Percentiles rank a stretch among this genome's conserved stretches.
Conservation (phyloP, 2,329 filamentous ascomycete genomes). For the Arachnomyces sp. region DNA sequence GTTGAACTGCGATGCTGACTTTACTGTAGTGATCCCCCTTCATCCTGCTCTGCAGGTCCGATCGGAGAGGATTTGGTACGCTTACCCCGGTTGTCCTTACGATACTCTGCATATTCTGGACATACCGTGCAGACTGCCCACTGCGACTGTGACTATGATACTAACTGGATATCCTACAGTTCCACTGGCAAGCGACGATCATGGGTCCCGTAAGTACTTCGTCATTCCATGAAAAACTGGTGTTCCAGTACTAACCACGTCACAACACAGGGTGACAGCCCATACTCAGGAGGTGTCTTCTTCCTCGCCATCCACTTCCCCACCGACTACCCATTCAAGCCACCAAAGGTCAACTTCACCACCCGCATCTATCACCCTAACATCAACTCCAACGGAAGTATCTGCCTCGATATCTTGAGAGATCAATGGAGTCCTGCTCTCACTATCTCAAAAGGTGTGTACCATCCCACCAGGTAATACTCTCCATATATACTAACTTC, state of each 20-base stretch:
- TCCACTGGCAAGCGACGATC: slow-evolving; percentile 99
- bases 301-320: slow-evolving; percentile 99
- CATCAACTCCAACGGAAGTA: slow-evolving; percentile 99
- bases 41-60: slow-evolving; percentile 95
- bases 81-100: slow-evolving; percentile 23
- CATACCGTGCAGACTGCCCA: slow-evolving; percentile 7
- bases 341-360: slow-evolving; percentile 99
- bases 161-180: slow-evolving; percentile 49
- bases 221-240: slow-evolving; percentile 17
- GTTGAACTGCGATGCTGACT: slow-evolving; percentile 13
- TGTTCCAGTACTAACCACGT: slow-evolving; percentile 5
- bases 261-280: slow-evolving; percentile 72
- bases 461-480: background rate
- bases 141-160: slow-evolving; percentile 15
- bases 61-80: slow-evolving; percentile 96
- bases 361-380: slow-evolving; percentile 99
- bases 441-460: slow-evolving; percentile 92
- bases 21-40: slow-evolving; percentile 75
- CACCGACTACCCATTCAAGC: slow-evolving; percentile 99
- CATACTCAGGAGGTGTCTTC: slow-evolving; percentile 97
- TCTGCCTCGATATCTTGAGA: slow-evolving; percentile 95
- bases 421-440: slow-evolving; percentile 98
- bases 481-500: slow-evolving; percentile 3
- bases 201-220: slow-evolving; percentile 97
- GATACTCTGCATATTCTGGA: slow-evolving; percentile 12